Conservation (phyloP, 805 yeast species). For the Sugiyamaella americana region DNA sequence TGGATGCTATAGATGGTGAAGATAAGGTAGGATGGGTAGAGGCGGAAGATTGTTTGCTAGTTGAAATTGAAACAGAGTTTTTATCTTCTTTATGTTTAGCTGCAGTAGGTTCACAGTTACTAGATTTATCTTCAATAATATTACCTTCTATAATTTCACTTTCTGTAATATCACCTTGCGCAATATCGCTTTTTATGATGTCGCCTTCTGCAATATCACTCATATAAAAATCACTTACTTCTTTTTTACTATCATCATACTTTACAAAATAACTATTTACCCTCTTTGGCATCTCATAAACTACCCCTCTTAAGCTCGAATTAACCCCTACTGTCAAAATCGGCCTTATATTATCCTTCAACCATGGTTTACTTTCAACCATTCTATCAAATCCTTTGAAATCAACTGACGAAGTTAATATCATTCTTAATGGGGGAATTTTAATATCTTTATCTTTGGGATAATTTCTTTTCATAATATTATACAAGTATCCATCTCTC, state of each 20-base stretch:
- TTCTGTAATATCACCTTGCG: not conserved
- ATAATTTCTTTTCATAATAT: too few relatives aligned
- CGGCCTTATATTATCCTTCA: conserved; percentile 2
- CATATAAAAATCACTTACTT: not conserved
- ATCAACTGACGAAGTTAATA: conserved; percentile 2
- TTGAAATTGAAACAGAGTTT: too few relatives aligned
- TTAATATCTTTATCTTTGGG: not conserved
- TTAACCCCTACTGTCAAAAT: conserved; percentile 3
- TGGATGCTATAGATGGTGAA: too few relatives aligned
- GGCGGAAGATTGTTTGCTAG: too few relatives aligned
- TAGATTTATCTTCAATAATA: not conserved
- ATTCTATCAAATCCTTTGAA: not conserved
- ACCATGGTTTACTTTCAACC: conserved; percentile 3
- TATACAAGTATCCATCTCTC: conserved; percentile 3
- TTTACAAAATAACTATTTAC: not conserved
- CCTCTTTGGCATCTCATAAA: not conserved
- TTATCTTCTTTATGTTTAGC: not conserved
- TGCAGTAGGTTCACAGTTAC: not conserved
- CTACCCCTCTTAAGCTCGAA: not conserved
- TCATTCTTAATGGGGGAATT: not conserved
- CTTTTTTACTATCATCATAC: too few relatives aligned
- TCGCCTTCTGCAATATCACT: not conserved
- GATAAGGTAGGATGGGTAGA: too few relatives aligned
- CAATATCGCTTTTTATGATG: not conserved
- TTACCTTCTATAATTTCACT: not conserved